phyloP scores from a whole-genome alignment of 192 early-diverging fungal species.

The Coemansia sp. region DNA sequence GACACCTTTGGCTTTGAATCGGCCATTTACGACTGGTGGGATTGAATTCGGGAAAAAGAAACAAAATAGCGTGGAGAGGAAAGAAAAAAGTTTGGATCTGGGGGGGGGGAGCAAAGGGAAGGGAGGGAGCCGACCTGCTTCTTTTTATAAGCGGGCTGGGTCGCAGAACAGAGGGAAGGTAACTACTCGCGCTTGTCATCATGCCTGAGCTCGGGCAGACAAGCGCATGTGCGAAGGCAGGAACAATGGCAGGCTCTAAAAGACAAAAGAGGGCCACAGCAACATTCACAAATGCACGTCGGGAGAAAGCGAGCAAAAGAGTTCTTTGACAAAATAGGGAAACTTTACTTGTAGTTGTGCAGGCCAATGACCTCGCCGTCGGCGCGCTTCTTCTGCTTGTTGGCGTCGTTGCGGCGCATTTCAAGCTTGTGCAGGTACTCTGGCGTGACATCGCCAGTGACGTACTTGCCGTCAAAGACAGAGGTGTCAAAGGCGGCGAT shows the following conservation, averaged over 20 bases:
- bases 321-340: not conserved
- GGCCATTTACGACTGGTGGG: conserved; percentile 4
- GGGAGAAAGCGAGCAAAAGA: not conserved
- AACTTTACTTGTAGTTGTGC: conserved; percentile 45
- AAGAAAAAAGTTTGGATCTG: not conserved
- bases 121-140: not conserved
- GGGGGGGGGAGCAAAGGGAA: not conserved
- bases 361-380: conserved; percentile 50
- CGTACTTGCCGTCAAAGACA: conserved; percentile 93
- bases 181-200: not conserved
- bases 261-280: not conserved
- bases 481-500: conserved; percentile 91
- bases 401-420: conserved; percentile 37
- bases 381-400: conserved; percentile 34
- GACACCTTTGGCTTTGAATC: conserved; percentile 1
- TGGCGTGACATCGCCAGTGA: conserved; percentile 73
- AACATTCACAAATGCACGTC: conserved; percentile 1
- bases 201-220: too few relatives aligned
- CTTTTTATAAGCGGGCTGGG: not conserved
- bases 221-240: not conserved
- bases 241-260: conserved; percentile 2
- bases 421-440: conserved; percentile 65
- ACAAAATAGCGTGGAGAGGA: not conserved
- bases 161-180: not conserved
- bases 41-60: conserved; percentile 3